Evolutionary conservation across 257 asterid species (phyloP).

Genomic region (Solanum chmielewskii): DNA sequence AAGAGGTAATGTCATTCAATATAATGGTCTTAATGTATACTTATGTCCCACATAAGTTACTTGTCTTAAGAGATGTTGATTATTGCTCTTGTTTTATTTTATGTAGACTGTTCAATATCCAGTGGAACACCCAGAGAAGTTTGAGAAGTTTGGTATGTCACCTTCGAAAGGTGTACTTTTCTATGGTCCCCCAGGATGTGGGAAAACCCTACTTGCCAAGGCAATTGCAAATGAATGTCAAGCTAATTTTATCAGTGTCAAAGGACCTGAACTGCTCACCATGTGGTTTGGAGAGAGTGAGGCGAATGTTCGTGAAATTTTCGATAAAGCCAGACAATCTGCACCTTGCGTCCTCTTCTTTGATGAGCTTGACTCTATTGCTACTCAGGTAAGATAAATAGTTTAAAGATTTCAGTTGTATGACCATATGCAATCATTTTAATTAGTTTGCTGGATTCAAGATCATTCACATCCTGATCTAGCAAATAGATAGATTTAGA

Average conservation of each 20-base stretch:
- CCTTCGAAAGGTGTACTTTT: constrained; percentile 59
- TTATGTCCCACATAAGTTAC: not conserved
- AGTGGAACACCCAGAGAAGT: constrained; percentile 58
- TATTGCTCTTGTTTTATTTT: not conserved
- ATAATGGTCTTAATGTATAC: not conserved
- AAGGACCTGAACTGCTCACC: constrained; percentile 61
- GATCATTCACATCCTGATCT: not conserved
- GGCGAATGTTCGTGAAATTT: constrained; percentile 61
- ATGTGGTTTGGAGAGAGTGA: constrained; percentile 76
- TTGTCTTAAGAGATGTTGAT: not conserved
- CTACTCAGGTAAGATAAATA: constrained; percentile 28
- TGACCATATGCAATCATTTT: not conserved
- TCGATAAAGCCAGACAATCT: constrained; percentile 51
- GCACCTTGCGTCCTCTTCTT: constrained; percentile 59
- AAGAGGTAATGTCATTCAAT: constrained; percentile 21
- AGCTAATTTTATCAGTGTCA: constrained; percentile 53
- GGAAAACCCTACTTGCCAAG: constrained; percentile 56
- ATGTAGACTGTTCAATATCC: constrained; percentile 61
- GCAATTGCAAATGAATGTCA: constrained; percentile 68
- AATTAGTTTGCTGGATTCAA: not conserved
- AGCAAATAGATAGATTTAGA: not conserved
- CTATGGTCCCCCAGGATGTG: constrained; percentile 67
- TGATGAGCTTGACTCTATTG: constrained; percentile 52
- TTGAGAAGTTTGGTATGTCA: constrained; percentile 61
- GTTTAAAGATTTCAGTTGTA: not conserved